Percentiles rank a stretch among this genome's conserved stretches.
phyloP scores from a whole-genome alignment of 257 asterid species.

The Lycium ferocissimum region DNA sequence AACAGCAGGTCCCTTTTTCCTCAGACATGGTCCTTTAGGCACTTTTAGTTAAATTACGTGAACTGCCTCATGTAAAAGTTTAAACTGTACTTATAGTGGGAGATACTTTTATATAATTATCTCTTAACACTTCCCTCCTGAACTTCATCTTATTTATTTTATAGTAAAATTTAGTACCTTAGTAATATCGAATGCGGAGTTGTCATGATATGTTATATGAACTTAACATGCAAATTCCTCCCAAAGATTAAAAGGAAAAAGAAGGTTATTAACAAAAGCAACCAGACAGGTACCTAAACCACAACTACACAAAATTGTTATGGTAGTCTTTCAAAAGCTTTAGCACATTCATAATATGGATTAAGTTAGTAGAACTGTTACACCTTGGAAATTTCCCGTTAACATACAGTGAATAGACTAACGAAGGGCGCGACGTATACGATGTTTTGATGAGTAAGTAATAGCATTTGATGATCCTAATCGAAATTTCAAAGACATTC shows the following conservation, averaged over 20 bases:
- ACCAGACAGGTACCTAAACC: neutral
- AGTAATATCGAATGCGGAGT: neutral
- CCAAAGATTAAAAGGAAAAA: neutral
- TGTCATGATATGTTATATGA: neutral
- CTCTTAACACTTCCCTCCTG: neutral
- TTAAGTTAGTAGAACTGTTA: neutral
- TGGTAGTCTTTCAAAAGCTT: neutral
- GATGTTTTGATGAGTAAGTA: no score
- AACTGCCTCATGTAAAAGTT: neutral
- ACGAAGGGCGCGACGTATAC: no score
- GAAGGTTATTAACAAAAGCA: conserved; percentile 13
- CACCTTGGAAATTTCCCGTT: no score
- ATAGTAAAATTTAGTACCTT: neutral
- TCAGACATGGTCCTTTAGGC: neutral
- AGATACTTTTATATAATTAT: neutral
- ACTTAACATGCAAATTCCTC: neutral
- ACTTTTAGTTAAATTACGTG: no score
- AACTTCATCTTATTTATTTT: conserved; percentile 14
- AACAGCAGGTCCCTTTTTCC: conserved; percentile 18
- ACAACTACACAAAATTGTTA: neutral
- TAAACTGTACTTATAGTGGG: neutral
- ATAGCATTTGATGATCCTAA: no score
- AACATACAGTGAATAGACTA: no score
- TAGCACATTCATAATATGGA: conserved; percentile 1
- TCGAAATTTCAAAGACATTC: no score